phyloP scores from a whole-genome alignment of 192 early-diverging fungal genomes.

The Phycomyces blakesleeanus region DNA sequence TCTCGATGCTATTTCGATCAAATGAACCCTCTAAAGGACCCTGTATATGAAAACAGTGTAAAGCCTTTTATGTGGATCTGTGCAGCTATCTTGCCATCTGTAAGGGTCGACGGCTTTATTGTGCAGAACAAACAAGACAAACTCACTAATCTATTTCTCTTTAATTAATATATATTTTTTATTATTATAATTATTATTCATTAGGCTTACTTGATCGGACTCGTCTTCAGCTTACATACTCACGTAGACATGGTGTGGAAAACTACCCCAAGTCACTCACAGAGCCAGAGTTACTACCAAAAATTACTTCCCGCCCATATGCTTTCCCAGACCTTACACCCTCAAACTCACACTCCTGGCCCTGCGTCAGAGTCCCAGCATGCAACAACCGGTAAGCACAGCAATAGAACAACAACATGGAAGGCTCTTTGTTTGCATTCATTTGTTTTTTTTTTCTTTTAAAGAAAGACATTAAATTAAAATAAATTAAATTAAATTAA shows the following conservation, averaged over 20 bases:
- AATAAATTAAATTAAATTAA: no score
- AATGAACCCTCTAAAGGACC: conserved; percentile 69
- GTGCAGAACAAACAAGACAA: no score
- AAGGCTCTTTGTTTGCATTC: not conserved
- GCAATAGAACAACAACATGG: not conserved
- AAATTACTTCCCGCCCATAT: conserved; percentile 43
- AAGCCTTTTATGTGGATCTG: conserved; percentile 88
- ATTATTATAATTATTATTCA: not conserved
- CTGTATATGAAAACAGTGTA: conserved; percentile 75
- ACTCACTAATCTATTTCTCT: no score
- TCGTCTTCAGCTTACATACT: conserved; percentile 91
- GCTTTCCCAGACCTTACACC: conserved; percentile 32
- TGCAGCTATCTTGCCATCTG: conserved; percentile 66
- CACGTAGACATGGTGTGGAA: conserved; percentile 79
- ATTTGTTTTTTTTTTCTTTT: no score
- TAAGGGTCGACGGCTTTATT: conserved; percentile 11
- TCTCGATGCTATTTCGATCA: conserved; percentile 61
- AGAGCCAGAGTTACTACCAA: conserved; percentile 36
- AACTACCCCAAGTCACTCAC: conserved; percentile 29
- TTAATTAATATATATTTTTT: no score
- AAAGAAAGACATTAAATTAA: no score
- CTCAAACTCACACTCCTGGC: not conserved
- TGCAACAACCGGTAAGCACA: not conserved
- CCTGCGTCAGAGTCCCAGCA: not conserved
- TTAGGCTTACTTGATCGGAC: conserved; percentile 78